A percentile compares a stretch with the other conserved stretches of the same genome.
Conservation (phyloP, 1,284 basidiomycete species). For the Heterobasidion occidentale region DNA sequence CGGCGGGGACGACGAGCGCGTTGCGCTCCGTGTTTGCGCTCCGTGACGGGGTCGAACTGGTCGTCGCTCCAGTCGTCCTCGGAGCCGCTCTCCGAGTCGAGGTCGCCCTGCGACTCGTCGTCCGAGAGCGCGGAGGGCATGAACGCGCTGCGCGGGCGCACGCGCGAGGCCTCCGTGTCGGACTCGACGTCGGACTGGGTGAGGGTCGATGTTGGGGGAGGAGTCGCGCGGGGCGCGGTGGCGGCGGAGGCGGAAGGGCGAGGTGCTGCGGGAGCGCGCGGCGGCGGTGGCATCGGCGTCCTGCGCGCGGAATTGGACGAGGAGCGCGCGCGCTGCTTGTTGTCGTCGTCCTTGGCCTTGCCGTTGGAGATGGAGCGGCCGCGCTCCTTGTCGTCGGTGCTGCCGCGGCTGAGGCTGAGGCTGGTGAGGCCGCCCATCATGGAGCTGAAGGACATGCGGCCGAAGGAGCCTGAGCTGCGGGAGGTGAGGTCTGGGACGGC, state of each 20-base stretch:
- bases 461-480: constrained; percentile 39
- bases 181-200: constrained; percentile 67
- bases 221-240: constrained; percentile 48
- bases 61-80: constrained; percentile 24
- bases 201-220: constrained; percentile 68
- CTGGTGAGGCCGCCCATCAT: constrained; percentile 63
- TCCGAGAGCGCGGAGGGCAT: constrained; percentile 41
- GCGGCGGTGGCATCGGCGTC: constrained; percentile 15
- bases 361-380: constrained; percentile 41
- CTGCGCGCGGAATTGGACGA: constrained; percentile 33
- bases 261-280: constrained; percentile 55
- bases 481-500: constrained; percentile 17
- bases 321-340: constrained; percentile 38
- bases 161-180: constrained; percentile 39
- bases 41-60: constrained; percentile 73
- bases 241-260: constrained; percentile 61
- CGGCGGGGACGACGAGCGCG: constrained; percentile 46
- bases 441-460: constrained; percentile 56
- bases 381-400: constrained; percentile 35
- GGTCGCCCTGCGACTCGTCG: constrained; percentile 39
- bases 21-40: constrained; percentile 71
- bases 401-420: constrained; percentile 49
- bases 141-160: constrained; percentile 48
- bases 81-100: constrained; percentile 22
- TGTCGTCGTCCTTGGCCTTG: constrained; percentile 20